Evolutionary conservation across 176 grass and related monocot genomes (phyloP).

Genomic region (Poa annua): DNA sequence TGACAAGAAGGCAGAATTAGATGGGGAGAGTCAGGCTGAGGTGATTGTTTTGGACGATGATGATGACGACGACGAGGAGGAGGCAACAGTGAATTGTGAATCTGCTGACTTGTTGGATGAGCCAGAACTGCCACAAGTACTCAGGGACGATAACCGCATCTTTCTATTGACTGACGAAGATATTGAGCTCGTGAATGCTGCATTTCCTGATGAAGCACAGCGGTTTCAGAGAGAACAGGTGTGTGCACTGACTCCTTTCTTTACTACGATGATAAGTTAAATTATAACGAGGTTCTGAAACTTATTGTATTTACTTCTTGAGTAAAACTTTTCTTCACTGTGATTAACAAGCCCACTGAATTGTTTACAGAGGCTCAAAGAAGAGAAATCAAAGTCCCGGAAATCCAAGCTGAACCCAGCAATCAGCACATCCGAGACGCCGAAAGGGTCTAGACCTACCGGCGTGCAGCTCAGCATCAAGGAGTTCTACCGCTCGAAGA

Average conservation of each 20-base stretch:
- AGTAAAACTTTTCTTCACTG: neutral
- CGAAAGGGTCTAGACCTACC: constrained; percentile 47
- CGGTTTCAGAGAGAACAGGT: constrained; percentile 77
- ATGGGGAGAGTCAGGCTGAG: constrained; percentile 16
- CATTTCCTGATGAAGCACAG: constrained; percentile 74
- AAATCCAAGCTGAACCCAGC: constrained; percentile 55
- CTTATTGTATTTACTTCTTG: constrained; percentile 11
- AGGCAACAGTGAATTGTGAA: constrained; percentile 10
- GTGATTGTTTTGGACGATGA: constrained; percentile 29
- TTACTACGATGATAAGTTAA: constrained; percentile 9
- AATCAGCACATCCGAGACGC: neutral
- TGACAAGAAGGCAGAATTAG: constrained; percentile 40
- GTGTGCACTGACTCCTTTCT: constrained; percentile 9
- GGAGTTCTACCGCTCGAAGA: constrained; percentile 72
- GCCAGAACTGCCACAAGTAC: constrained; percentile 70
- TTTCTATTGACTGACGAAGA: constrained; percentile 91
- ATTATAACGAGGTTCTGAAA: neutral
- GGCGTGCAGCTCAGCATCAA: constrained; percentile 79
- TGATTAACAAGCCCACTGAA: neutral
- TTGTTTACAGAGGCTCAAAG: constrained; percentile 72
- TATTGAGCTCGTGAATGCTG: constrained; percentile 77
- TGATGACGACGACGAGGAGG: constrained; percentile 43
- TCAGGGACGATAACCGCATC: constrained; percentile 51
- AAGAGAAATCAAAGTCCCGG: constrained; percentile 56
- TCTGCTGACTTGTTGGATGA: constrained; percentile 71